Base-by-base conservation (phyloP, 768 basidiomycete genomes). In the Boletus rubroflammeus region DNA sequence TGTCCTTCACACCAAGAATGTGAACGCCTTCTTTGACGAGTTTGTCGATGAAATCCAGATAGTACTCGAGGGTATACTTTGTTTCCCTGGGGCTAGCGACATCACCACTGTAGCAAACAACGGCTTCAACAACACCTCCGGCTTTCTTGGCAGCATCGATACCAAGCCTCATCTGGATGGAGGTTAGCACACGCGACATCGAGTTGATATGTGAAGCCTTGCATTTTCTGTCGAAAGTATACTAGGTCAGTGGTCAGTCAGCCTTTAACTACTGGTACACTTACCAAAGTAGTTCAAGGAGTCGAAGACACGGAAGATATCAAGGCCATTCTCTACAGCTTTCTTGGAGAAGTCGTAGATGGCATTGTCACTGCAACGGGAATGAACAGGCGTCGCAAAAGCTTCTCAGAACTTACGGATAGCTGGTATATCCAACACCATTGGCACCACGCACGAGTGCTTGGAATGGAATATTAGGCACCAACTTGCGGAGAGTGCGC, bases 91-190 rank as follows among this genome's bases (percentile, higher is more conserved):
- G 86, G 75, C 83, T 91, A 36, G 94, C 95, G 45, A 97, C 89
- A 69, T 99, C 97, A 56, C 97, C 97, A 61, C 91, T 95, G 80
- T 99, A 99, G 78, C 97, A 99, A 62, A 96, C 91, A 54, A 92
- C 93, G 40, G 92, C 97, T 72, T 99, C 97, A 56, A 88, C 87
- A 47, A 99, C 97, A 79, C 97, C 97, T 54, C 97, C 97, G 31
- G 97, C 97, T 73, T 97, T 97, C 85, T 98, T 99, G 55, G 97
- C 97, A 38, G 97, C 97, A 68, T 99, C 97, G 63, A 99, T 98
- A 69, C 97, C 97, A 62, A 99, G 85, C 72, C 81, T 87, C 91
- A 99, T 91, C 90, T 98, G 60, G 47, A 56, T 52, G 32, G 48
- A 38, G 47, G 57, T 69, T 26, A 65, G 59, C 21, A 61, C 26